These are phyloP conservation scores for Talaromyces funiculosus DNA, from an alignment of 2,329 filamentous ascomycete species.

Conservation along the genomic window DNA sequence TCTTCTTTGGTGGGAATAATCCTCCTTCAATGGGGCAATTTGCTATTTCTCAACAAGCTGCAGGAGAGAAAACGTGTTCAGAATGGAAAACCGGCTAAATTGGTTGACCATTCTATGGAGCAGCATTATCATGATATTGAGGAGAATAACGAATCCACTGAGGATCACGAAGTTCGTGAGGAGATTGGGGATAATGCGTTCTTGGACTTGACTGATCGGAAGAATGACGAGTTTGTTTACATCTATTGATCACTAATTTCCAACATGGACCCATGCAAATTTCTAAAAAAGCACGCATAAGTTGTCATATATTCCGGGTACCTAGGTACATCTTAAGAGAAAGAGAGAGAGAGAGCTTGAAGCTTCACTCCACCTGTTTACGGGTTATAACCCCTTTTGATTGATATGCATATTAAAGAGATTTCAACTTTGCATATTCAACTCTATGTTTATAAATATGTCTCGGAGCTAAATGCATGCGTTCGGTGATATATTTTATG, in stretches of 20 bases:
- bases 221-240: constrained; percentile 65
- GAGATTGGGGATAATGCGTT: constrained; percentile 48
- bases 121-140: constrained; percentile 40
- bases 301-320: too few relatives aligned
- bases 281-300: too few relatives aligned
- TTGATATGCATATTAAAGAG: too few relatives aligned
- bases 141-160: background rate
- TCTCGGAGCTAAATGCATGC: too few relatives aligned
- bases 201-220: constrained; percentile 57
- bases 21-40: constrained; percentile 49
- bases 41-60: constrained; percentile 49
- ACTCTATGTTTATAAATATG: too few relatives aligned
- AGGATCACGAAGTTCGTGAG: background rate
- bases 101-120: constrained; percentile 59
- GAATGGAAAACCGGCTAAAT: constrained; percentile 56
- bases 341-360: too few relatives aligned
- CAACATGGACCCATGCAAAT: too few relatives aligned
- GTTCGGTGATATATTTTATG: too few relatives aligned
- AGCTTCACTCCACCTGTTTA: too few relatives aligned
- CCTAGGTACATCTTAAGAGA: too few relatives aligned
- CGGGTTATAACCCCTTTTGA: too few relatives aligned
- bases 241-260: constrained; percentile 41
- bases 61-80: constrained; percentile 51
- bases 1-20: constrained; percentile 50
- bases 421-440: too few relatives aligned